Evolutionary conservation across 1,284 basidiomycete species (phyloP).

Genomic region (Fomitopsis palustris): DNA sequence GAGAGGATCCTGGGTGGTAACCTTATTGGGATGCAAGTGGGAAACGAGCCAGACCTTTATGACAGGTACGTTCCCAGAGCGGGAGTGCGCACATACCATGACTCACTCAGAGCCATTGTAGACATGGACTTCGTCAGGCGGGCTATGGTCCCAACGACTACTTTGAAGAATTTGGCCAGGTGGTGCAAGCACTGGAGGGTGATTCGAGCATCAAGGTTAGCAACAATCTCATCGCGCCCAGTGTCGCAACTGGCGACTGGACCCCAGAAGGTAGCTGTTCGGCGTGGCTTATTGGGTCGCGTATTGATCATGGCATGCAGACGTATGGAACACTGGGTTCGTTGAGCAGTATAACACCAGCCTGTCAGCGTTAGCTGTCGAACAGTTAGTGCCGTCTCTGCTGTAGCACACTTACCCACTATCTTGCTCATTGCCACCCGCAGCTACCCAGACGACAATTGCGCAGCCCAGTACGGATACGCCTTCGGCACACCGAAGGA

Average conservation of each 20-base stretch:
- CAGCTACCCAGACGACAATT: conserved; percentile 47
- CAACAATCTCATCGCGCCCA: conserved; percentile 59
- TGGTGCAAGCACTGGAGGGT: conserved; percentile 37
- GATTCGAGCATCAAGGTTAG: conserved; percentile 42
- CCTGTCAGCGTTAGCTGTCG: conserved; percentile 38
- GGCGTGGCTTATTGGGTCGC: too few relatives aligned
- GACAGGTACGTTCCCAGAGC: neutral
- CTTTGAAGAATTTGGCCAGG: conserved; percentile 41
- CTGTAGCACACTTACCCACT: neutral
- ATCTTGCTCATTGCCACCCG: neutral
- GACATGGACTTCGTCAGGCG: conserved; percentile 25
- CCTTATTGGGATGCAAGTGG: conserved; percentile 43
- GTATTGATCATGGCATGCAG: conserved; percentile 2
- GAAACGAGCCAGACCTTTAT: conserved; percentile 60
- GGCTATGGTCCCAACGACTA: conserved; percentile 45
- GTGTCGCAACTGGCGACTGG: conserved; percentile 48
- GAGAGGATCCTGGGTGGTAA: conserved; percentile 40
- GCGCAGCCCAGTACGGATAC: conserved; percentile 30
- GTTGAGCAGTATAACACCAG: conserved; percentile 42
- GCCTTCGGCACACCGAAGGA: conserved; percentile 28
- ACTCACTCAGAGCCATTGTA: neutral
- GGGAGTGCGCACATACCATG: neutral
- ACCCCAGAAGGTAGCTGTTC: conserved; percentile 30
- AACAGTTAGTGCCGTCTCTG: neutral
- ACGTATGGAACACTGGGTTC: conserved; percentile 58